phyloP scores from a whole-genome alignment of 805 yeast genomes.

The Ascoidea rubescens region DNA sequence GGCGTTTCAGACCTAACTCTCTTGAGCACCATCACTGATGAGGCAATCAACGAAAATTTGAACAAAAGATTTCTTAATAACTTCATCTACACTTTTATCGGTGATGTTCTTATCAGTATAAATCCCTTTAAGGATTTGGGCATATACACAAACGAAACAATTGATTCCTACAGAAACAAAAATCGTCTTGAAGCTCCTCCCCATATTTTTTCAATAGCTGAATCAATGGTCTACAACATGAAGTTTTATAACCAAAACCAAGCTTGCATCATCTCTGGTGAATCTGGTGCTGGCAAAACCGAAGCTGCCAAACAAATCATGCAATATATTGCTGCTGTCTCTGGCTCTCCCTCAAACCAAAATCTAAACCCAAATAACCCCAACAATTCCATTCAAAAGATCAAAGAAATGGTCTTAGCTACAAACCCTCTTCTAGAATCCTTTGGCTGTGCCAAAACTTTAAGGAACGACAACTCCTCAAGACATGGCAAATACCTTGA shows the following conservation, averaged over 20 bases:
- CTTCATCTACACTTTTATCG: constrained; percentile 83
- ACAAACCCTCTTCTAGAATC: constrained; percentile 88
- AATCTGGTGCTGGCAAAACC: constrained; percentile 96
- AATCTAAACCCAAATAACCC: neutral
- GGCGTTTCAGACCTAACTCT: constrained; percentile 93
- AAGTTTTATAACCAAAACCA: constrained; percentile 90
- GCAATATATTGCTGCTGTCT: constrained; percentile 90
- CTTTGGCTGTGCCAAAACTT: constrained; percentile 88
- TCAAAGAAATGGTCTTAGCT: constrained; percentile 95
- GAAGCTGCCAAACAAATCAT: constrained; percentile 96
- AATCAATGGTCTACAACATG: constrained; percentile 89
- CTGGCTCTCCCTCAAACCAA: constrained; percentile 43
- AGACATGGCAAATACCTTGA: constrained; percentile 91
- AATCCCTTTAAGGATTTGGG: constrained; percentile 96
- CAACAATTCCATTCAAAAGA: constrained; percentile 53
- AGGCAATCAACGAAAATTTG: constrained; percentile 82
- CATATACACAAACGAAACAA: constrained; percentile 70
- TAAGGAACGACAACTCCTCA: constrained; percentile 79
- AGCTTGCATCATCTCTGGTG: constrained; percentile 95
- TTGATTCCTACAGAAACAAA: constrained; percentile 74
- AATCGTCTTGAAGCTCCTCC: constrained; percentile 95
- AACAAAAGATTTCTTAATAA: constrained; percentile 82
- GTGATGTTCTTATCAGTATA: constrained; percentile 88
- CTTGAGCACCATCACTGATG: constrained; percentile 78
- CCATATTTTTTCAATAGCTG: constrained; percentile 96